Base-by-base conservation (phyloP, 176 grass and related monocot species). In the Lolium rigidum region DNA sequence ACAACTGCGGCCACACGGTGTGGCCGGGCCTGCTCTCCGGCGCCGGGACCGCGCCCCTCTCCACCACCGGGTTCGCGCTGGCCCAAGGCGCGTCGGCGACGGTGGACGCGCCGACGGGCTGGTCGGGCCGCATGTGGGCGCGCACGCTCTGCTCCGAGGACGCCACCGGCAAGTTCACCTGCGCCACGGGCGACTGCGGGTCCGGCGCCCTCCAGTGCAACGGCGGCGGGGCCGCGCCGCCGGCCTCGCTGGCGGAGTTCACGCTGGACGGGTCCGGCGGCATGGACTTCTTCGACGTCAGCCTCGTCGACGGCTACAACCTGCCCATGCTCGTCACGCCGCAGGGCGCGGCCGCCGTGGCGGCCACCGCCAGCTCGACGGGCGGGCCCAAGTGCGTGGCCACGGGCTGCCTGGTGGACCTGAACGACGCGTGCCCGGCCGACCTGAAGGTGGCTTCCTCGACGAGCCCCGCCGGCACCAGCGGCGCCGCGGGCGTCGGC, bases 201-300 rank as follows among this genome's bases (percentile, higher is more conserved):
- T 91, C 91, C 0, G 86, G 93, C 0, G 47, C 5, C 2, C 49
- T 98, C 59, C 86, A 89, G 83, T 98, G 96, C 90, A 88, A 83
- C 77, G 96, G 96, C 4, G 37, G 49, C 0, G 90, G 93, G 5
- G 93, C 96, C 0, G 81, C 84, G 3, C 96, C 93, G 12, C 96
- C 96, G 2, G 82, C 90, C 16, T 95, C 96, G 1, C 88, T 98
- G 16, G 90, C 90, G 0, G 96, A 98, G 92, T 98, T 98, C 90
- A 98, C 96, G 31, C 93, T 98, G 2, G 86, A 91, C 49, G 96
- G 96, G 2, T 72, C 88, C 39, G 93, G 96, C 21, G 91, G 91
- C 8, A 76, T 95, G 73, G 90, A 99, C 84, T 99, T 96, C 85
- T 99, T 94, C 89, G 97, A 99, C 79, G 97, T 99, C 49, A 99